Percentiles rank a stretch among this genome's conserved stretches.
These are phyloP conservation scores for Excoecaria agallocha DNA, from an alignment of 345 rosid species.

Conservation along the genomic window DNA sequence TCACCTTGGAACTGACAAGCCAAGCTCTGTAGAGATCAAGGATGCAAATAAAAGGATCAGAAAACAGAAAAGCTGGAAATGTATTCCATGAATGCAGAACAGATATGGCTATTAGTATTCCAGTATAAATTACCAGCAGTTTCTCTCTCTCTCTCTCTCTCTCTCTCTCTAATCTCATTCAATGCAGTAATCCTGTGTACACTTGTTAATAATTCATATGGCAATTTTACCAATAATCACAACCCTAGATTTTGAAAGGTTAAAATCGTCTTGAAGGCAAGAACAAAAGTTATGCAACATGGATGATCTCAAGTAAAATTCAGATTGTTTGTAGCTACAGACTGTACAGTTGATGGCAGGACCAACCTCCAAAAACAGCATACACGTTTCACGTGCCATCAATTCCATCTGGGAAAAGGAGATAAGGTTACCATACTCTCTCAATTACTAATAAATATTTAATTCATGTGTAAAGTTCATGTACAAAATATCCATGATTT, in stretches of 20 bases:
- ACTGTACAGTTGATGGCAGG: constrained; percentile 38
- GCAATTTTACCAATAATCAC: constrained; percentile 8
- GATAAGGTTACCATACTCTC: constrained; percentile 44
- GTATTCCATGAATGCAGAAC: neutral
- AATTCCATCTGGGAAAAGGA: constrained; percentile 95
- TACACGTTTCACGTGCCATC: constrained; percentile 89
- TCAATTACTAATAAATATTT: constrained; percentile 20
- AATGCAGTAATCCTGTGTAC: neutral
- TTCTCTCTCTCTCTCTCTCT: neutral
- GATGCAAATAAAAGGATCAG: constrained; percentile 29
- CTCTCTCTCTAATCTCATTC: neutral
- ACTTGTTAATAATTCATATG: neutral
- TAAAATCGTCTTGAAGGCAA: neutral
- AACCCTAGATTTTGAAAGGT: neutral
- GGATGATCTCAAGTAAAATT: constrained; percentile 9
- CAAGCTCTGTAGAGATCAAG: constrained; percentile 56
- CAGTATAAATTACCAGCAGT: neutral
- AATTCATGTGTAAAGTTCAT: constrained; percentile 17
- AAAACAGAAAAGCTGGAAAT: constrained; percentile 6
- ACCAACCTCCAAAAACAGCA: constrained; percentile 80
- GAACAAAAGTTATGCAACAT: neutral
- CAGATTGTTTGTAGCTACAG: constrained; percentile 20
- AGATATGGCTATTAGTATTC: neutral
- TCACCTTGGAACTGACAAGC: constrained; percentile 92
- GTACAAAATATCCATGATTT: neutral